Base-by-base conservation (phyloP, 805 yeast species). In the Candida jianshihensis region DNA sequence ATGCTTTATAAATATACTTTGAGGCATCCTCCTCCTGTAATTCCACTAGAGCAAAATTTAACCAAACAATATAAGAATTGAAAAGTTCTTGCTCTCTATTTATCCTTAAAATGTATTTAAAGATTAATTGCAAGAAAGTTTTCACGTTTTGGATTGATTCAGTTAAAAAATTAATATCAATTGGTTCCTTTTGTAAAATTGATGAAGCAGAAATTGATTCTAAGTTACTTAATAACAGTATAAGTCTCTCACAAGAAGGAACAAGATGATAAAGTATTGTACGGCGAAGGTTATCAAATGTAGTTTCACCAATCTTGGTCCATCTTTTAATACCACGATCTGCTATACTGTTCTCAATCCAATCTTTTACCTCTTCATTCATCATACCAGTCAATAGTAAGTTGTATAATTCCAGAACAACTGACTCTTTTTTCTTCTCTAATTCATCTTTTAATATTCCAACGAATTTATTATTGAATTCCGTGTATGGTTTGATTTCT, bases 271-370 rank as follows among this genome's bases (percentile, higher is more conserved):
- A 62, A 37, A 72, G 70, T 1, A 75, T 44, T 0, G 62, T 54
- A 37, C 73, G 70, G 36, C 77, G 58, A 1, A 71, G 56, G 31
- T 60, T 59, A 30, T 78, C 81, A 48, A 71, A 79, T 12, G 70
- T 61, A 2, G 64, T 55, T 25, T 64, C 67, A 0, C 82, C 80
- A 14, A 68, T 35, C 35, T 66, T 68, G 3, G 60, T 57, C 72
- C 86, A 72, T 44, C 73, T 64, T 42, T 71, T 73, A 15, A 73
- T 53, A 20, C 84, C 84, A 42, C 82, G 61, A 42, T 80, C 87
- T 0, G 85, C 88, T 24, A 82, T 60, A 33, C 77, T 74, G 45
- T 79, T 78, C 17, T 73, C 66, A 49, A 83, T 60, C 77, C 78
- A 82, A 38, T 74, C 77, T 40, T 66, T 68, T 2, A 75, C 59